Base-by-base conservation (phyloP, 2,329 filamentous ascomycete genomes). In the Beauveria varroae region DNA sequence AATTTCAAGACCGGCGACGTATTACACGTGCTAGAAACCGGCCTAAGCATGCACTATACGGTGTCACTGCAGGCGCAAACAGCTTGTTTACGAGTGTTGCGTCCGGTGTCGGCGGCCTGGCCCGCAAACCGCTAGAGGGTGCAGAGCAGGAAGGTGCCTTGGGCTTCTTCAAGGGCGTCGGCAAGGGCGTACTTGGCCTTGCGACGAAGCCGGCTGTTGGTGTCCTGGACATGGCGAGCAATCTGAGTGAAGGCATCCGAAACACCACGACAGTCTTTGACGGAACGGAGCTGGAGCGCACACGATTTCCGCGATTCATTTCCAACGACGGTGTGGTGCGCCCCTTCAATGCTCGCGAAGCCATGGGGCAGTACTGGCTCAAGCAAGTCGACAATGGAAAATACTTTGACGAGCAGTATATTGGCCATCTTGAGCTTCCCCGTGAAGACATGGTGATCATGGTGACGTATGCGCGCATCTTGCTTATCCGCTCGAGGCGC, bases 211-310 rank as follows among this genome's bases (percentile, higher is more conserved):
- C 96, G 2, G 92, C 93, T 7, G 96, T 99, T 62, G 95, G 96
- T 61, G 91, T 96, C 24, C 92, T 99, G 66, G 95, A 99, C 75
- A 87, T 99, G 70, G 95, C 96, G 0, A 96, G 92, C 70, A 98
- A 97, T 72, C 89, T 99, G 67, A 93, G 92, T 28, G 95, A 99
- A 76, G 95, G 95, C 57, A 96, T 99, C 60, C 92, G 95, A 70
- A 99, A 99, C 76, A 99, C 95, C 0, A 99, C 96, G 1, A 99
- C 95, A 0, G 95, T 99, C 22, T 99, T 99, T 73, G 95, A 99
- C 70, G 90, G 90, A 28, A 89, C 93, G 63, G 95, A 96, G 57
- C 86, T 99, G 7, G 96, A 99, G 68, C 91, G 95, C 54, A 92
- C 96, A 26, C 90, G 95, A n/a, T 83, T 96, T 57, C 90, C 93